Evolutionary conservation across 805 yeast genomes (phyloP), one percentile per base, ranked within the genome.

Genomic region (Lachancea mirantina): DNA sequence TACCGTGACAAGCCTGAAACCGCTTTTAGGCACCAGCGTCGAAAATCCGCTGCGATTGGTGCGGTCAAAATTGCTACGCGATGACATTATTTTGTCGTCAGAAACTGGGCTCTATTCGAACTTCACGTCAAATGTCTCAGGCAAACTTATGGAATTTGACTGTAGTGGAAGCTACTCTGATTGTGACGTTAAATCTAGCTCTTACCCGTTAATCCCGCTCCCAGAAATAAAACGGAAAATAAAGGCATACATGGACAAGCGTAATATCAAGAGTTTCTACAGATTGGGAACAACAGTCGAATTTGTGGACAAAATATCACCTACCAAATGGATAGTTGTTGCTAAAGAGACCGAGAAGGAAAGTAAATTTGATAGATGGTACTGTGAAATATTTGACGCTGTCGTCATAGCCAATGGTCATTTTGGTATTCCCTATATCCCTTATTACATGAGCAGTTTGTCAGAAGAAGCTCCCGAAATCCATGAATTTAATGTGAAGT

Each of bases 321-420:
- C 43, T 6, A 54, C 52, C 4, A 57, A 59, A 40, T 62, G 67
- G 65, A 42, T 46, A 3, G 21, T 62, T 7, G 47, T 49, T 13
- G 52, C 45, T 7, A 40, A 45, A 9, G 38, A 38, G 20, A 32
- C 41, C 19, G 51, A 39, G n/a, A 33, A 39, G 33, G 36, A 23
- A 23, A 19, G 31, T 16, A 50, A 45, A 4, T 16, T 45, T 5
- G 69, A 64, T 28, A 34, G 49, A 9, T 65, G 70, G 70, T 61
- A 52, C 42, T 57, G 57, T 35, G 60, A 63, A 23, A 47, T 37
- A 2, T 64, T 55, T 35, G 70, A 65, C 44, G 50, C 63, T 8
- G 52, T 65, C 13, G 55, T 65, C 4, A 55, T 63, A 10, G 61
- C 67, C n/a, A 54, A 57, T 11, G 70, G 70, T 18, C 67, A 64